phyloP scores from a whole-genome alignment of 2,329 filamentous ascomycete genomes.

The Ampelomyces quisqualis region DNA sequence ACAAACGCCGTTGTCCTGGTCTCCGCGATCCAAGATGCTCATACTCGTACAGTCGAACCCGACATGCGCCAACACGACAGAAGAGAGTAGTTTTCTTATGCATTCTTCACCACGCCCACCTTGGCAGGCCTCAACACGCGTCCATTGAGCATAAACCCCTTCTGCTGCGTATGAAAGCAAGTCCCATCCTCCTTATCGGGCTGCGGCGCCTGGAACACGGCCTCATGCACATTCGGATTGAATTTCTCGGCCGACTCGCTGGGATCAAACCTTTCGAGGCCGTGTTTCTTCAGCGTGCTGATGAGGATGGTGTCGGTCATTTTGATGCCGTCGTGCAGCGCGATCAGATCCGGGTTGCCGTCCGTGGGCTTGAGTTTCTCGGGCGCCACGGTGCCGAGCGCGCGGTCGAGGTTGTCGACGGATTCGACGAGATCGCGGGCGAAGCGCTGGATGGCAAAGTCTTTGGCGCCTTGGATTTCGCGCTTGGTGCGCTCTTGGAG shows the following conservation, averaged over 20 bases:
- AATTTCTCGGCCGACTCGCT: constrained; percentile 73
- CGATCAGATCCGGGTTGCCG: constrained; percentile 68
- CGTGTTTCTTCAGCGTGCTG: constrained; percentile 88
- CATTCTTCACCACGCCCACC: constrained; percentile 93
- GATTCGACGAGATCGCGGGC: constrained; percentile 92
- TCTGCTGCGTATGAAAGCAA: constrained; percentile 90
- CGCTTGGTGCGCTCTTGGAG: constrained; percentile 92
- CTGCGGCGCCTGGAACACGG: constrained; percentile 89
- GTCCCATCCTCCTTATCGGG: constrained; percentile 85
- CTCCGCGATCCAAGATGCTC: not conserved
- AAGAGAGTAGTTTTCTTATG: constrained; percentile 37
- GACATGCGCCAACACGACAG: too few relatives aligned
- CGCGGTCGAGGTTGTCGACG: constrained; percentile 96
- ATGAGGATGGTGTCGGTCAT: constrained; percentile 93
- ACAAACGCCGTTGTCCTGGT: not conserved
- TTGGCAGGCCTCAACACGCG: constrained; percentile 87
- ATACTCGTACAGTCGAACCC: constrained; percentile 32
- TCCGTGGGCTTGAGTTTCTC: constrained; percentile 65
- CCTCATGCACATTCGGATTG: constrained; percentile 95
- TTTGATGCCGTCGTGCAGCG: constrained; percentile 83
- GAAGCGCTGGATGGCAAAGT: constrained; percentile 94
- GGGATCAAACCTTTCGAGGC: constrained; percentile 85
- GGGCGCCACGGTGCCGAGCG: constrained; percentile 73
- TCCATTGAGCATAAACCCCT: constrained; percentile 93
- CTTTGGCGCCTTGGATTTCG: constrained; percentile 80